These are phyloP conservation scores for Dioscorea alata DNA, from an alignment of 106 monocot species.

Conservation along the genomic window DNA sequence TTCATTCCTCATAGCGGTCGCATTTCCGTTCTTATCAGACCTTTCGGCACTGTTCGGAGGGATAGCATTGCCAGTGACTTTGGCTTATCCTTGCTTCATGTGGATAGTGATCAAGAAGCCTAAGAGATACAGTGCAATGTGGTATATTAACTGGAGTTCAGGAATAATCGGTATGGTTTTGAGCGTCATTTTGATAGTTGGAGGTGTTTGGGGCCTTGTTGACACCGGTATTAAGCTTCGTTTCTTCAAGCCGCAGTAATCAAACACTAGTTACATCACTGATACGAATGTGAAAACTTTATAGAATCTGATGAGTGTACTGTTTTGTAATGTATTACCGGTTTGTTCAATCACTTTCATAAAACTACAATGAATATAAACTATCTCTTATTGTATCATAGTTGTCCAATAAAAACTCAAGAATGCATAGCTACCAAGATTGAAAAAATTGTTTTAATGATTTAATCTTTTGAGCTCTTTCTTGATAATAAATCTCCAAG, in stretches of 20 bases:
- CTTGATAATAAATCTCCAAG: too few species aligned
- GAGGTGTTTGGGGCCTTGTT: conserved; percentile 57
- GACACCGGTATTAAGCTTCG: conserved; percentile 46
- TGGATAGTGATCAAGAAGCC: conserved; percentile 78
- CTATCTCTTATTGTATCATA: too few species aligned
- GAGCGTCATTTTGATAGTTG: conserved; percentile 47
- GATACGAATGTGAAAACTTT: too few species aligned
- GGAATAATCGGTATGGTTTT: conserved; percentile 62
- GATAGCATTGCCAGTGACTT: conserved; percentile 67
- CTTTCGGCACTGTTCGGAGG: conserved; percentile 68
- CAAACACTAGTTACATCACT: background rate
- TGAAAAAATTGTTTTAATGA: too few species aligned
- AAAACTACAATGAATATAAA: too few species aligned
- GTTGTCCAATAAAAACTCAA: too few species aligned
- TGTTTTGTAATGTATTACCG: too few species aligned
- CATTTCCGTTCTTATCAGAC: conserved; percentile 77
- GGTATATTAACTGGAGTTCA: conserved; percentile 67
- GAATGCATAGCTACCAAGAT: too few species aligned
- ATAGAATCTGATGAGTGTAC: too few species aligned
- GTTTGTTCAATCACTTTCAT: too few species aligned
- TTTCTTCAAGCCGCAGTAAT: conserved; percentile 83
- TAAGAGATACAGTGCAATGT: conserved; percentile 30
- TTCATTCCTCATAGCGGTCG: conserved; percentile 47
- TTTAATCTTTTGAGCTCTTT: too few species aligned
- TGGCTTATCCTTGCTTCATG: conserved; percentile 87